Conservation (phyloP, 495 filamentous ascomycete genomes). For the Arthonia radiata region DNA sequence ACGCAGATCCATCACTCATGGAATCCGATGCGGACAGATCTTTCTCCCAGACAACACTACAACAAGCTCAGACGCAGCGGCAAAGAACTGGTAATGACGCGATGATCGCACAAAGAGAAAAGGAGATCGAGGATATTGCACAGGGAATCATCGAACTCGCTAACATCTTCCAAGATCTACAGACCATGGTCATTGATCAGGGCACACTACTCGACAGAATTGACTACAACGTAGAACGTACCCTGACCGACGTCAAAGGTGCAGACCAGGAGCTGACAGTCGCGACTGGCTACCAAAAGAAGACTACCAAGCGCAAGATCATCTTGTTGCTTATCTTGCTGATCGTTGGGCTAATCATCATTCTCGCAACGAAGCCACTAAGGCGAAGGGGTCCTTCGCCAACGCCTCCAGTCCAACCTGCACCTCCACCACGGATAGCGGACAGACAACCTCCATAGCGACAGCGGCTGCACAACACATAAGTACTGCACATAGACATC, state of each 20-base stretch:
- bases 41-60: slow-evolving; percentile 70
- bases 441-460: too few relatives aligned
- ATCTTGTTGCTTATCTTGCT: slow-evolving; percentile 67
- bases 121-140: slow-evolving; percentile 94
- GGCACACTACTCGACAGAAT: slow-evolving; percentile 94
- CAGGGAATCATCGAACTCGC: slow-evolving; percentile 92
- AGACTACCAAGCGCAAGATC: slow-evolving; percentile 70
- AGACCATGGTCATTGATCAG: slow-evolving; percentile 94
- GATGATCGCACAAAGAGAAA: slow-evolving; percentile 72
- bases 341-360: slow-evolving; percentile 63
- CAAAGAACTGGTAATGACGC: slow-evolving; percentile 50
- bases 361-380: slow-evolving; percentile 73
- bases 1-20: slow-evolving; percentile 56
- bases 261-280: slow-evolving; percentile 81
- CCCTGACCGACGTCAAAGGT: slow-evolving; percentile 68
- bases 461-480: too few relatives aligned
- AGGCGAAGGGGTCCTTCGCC: too few relatives aligned
- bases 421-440: too few relatives aligned
- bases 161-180: slow-evolving; percentile 87
- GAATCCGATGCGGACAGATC: slow-evolving; percentile 80
- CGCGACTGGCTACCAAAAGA: slow-evolving; percentile 66
- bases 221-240: slow-evolving; percentile 90
- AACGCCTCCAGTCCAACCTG: too few relatives aligned
- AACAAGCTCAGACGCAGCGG: slow-evolving; percentile 43
- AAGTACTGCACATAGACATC: too few relatives aligned